Evolutionary conservation across 169 alveolate species (phyloP).

Genomic region (Plasmodium coatneyi): DNA sequence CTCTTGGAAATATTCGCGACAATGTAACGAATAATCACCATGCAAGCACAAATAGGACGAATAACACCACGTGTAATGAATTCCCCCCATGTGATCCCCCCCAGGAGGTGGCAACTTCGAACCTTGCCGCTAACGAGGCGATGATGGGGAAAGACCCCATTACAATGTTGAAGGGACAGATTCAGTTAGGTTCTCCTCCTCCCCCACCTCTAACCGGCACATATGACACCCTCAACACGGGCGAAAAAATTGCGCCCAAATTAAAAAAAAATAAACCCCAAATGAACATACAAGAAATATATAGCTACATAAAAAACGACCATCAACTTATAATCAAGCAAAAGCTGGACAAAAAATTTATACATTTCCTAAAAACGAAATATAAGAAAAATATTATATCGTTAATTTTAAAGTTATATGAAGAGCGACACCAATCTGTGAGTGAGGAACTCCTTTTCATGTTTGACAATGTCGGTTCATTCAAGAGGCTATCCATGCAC

Average conservation of each 20-base stretch:
- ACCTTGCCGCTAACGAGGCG: neutral
- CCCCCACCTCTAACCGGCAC: neutral
- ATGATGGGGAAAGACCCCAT: neutral
- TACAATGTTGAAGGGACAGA: neutral
- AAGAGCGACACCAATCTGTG: slow-evolving; percentile 22
- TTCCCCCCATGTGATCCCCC: neutral
- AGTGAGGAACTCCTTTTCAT: slow-evolving; percentile 35
- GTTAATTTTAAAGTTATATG: slow-evolving; percentile 32
- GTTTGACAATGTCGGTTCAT: slow-evolving; percentile 48
- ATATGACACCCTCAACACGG: neutral
- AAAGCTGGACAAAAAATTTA: slow-evolving; percentile 49
- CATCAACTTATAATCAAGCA: slow-evolving; percentile 57
- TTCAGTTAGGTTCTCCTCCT: neutral
- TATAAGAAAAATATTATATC: slow-evolving; percentile 50
- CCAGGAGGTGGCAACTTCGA: neutral
- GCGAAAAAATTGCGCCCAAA: slow-evolving; percentile 1
- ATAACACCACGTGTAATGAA: neutral
- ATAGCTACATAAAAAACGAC: slow-evolving; percentile 55
- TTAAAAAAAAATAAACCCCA: slow-evolving; percentile 37
- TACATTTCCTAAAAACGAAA: slow-evolving; percentile 26
- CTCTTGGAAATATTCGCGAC: neutral
- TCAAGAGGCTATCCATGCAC: slow-evolving; percentile 4
- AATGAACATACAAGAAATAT: slow-evolving; percentile 47
- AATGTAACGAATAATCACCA: neutral
- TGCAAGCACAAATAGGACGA: neutral